phyloP scores from a whole-genome alignment of 345 rosid genomes.

The Corchorus capsularis region DNA sequence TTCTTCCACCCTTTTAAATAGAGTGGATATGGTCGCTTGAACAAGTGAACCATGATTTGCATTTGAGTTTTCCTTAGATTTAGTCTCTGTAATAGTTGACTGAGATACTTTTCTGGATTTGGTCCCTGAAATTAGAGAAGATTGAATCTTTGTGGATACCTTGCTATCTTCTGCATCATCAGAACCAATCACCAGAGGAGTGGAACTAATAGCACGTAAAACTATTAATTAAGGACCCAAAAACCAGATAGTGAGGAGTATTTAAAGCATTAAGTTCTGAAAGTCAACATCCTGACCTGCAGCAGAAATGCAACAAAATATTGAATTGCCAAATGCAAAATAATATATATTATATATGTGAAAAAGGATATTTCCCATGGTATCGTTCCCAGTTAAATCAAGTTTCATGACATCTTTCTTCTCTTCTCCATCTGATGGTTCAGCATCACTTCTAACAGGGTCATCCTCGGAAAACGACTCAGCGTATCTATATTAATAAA shows the following conservation, averaged over 20 bases:
- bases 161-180: slow-evolving; percentile 25
- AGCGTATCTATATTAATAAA: slow-evolving; percentile 49
- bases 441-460: slow-evolving; percentile 44
- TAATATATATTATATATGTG: neutral
- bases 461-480: slow-evolving; percentile 66
- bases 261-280: neutral
- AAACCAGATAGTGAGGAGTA: slow-evolving; percentile 10
- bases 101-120: slow-evolving; percentile 34
- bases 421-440: slow-evolving; percentile 42
- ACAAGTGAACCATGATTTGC: slow-evolving; percentile 55
- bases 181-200: slow-evolving; percentile 20
- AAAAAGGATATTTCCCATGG: slow-evolving; percentile 26
- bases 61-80: slow-evolving; percentile 33
- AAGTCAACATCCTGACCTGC: slow-evolving; percentile 7
- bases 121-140: slow-evolving; percentile 27
- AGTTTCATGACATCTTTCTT: slow-evolving; percentile 38
- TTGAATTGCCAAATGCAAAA: neutral
- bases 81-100: slow-evolving; percentile 32
- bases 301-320: slow-evolving; percentile 12
- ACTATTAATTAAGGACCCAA: slow-evolving; percentile 29
- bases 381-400: slow-evolving; percentile 21
- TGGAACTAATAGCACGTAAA: slow-evolving; percentile 34
- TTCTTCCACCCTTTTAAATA: slow-evolving; percentile 71
- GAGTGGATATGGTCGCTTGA: slow-evolving; percentile 72
- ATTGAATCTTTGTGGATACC: slow-evolving; percentile 19